These are phyloP conservation scores for Talaromyces thailandensis DNA, from an alignment of 495 filamentous ascomycete genomes.

Conservation along the genomic window DNA sequence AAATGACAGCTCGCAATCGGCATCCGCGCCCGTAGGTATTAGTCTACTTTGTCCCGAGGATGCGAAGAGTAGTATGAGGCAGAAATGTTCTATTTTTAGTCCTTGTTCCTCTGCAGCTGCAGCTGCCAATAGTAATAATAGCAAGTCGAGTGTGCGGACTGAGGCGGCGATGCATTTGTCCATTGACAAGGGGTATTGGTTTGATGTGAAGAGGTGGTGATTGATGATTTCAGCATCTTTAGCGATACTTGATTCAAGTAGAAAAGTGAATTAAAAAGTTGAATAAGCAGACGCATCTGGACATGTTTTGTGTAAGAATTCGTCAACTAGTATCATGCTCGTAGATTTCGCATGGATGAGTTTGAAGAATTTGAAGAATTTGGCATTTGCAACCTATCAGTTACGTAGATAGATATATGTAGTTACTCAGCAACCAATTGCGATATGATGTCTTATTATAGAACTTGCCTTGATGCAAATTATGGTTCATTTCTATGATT, in stretches of 20 bases:
- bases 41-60: conserved; percentile 9
- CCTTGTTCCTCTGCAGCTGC: conserved; percentile 1
- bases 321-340: no score
- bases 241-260: not conserved
- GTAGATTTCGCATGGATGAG: no score
- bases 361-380: no score
- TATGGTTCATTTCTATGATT: no score
- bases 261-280: not conserved
- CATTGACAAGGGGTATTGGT: conserved; percentile 30
- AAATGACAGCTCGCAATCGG: not conserved
- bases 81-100: conserved; percentile 9
- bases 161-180: conserved; percentile 24
- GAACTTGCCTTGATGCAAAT: no score
- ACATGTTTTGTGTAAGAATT: no score
- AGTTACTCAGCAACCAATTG: no score
- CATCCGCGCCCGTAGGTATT: conserved; percentile 7
- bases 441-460: no score
- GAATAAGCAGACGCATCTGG: not conserved
- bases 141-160: conserved; percentile 14
- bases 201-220: conserved; percentile 8
- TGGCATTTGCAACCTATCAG: no score
- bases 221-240: not conserved
- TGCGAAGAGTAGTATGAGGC: not conserved
- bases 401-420: no score
- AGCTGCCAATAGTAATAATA: not conserved